A percentile compares a stretch with the other conserved stretches of the same genome.
Conservation (phyloP, 2,329 filamentous ascomycete species). For the Claviceps sp. region DNA sequence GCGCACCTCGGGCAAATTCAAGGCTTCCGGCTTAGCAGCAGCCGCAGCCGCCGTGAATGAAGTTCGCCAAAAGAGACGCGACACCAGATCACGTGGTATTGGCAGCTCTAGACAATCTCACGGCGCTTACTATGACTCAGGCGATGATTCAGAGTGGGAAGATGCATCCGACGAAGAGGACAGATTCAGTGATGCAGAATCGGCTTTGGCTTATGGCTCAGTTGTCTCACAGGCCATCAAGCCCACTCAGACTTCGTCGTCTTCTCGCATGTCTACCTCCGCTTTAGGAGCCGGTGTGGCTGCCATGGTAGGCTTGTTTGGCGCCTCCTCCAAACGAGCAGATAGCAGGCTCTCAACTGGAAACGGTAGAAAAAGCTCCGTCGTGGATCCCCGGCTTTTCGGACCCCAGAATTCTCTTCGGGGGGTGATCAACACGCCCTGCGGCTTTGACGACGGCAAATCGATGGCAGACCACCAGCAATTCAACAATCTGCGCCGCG, state of each 20-base stretch:
- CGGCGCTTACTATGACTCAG: constrained; percentile 16
- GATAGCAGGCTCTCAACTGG: constrained; percentile 5
- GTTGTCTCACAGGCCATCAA: constrained; percentile 13
- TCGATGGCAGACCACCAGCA: constrained; percentile 14
- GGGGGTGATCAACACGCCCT: constrained; percentile 36
- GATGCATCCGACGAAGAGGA: constrained; percentile 36
- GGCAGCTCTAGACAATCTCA: constrained; percentile 26
- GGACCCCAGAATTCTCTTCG: constrained; percentile 48
- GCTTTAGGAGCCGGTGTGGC: constrained; percentile 17
- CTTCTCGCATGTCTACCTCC: constrained; percentile 9
- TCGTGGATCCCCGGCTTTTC: constrained; percentile 45
- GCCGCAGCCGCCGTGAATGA: constrained; percentile 28
- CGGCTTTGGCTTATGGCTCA: constrained; percentile 24
- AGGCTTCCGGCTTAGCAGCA: constrained; percentile 17
- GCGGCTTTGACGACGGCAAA: constrained; percentile 34
- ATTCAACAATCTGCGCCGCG: constrained; percentile 11
- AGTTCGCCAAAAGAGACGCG: constrained; percentile 26
- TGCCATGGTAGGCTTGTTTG: constrained; percentile 2
- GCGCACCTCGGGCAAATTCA: constrained; percentile 22
- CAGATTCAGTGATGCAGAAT: constrained; percentile 23
- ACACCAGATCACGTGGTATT: constrained; percentile 22
- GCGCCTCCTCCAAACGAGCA: neutral
- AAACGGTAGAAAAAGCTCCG: constrained; percentile 28
- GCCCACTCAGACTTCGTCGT: constrained; percentile 4
- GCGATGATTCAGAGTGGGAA: constrained; percentile 43